Evolutionary conservation across 345 rosid species (phyloP).

Genomic region (Camelina neglecta): DNA sequence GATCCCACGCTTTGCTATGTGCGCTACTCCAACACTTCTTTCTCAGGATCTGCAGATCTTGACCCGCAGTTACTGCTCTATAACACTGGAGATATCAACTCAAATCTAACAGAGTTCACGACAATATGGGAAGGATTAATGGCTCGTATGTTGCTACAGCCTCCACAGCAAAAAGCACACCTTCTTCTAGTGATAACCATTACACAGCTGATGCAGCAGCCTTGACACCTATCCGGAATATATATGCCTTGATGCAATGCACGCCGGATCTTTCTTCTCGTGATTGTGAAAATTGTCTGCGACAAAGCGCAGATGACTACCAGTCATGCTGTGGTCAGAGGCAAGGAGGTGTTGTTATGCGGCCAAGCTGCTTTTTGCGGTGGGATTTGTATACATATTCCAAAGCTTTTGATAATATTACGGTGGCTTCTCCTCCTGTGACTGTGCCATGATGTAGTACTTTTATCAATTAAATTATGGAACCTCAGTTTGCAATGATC

Average conservation of each 20-base stretch:
- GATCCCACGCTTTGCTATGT: slow-evolving; percentile 41
- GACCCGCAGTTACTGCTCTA: fast-evolving
- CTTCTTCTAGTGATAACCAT: slow-evolving; percentile 16
- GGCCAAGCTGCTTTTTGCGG: slow-evolving; percentile 40
- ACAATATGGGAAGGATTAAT: slow-evolving; percentile 11
- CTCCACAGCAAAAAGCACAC: slow-evolving; percentile 5
- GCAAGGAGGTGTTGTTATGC: slow-evolving; percentile 24
- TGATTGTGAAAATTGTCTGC: slow-evolving; percentile 27
- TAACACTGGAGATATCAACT: background rate
- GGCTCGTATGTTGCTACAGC: slow-evolving; percentile 4
- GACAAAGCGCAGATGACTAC: background rate
- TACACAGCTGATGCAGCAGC: background rate
- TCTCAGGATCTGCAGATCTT: slow-evolving; percentile 12
- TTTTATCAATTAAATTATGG: too few species aligned
- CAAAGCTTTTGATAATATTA: slow-evolving; percentile 25
- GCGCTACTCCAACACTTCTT: slow-evolving; percentile 49
- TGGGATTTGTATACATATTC: slow-evolving; percentile 35
- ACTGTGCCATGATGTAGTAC: slow-evolving; percentile 21
- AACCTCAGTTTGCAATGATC: background rate
- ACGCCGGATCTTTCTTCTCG: slow-evolving; percentile 12
- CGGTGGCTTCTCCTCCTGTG: slow-evolving; percentile 2
- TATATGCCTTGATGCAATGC: slow-evolving; percentile 34
- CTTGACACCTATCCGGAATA: background rate
- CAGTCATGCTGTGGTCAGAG: background rate
- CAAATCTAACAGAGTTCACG: slow-evolving; percentile 6